Conservation (phyloP, 805 yeast species). For the Tetrapisispora pingtungensis region DNA sequence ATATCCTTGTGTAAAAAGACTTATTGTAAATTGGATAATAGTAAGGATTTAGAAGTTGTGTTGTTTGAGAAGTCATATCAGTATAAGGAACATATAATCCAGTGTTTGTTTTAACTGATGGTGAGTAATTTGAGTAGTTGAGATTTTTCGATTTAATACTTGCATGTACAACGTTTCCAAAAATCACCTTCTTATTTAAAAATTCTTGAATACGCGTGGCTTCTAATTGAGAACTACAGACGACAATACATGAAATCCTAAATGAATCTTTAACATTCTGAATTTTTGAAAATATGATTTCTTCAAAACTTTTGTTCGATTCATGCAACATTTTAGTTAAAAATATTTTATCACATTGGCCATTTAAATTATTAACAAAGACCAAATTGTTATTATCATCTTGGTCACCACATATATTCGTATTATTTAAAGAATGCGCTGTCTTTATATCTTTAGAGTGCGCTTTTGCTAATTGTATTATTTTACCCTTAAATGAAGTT, state of each 20-base stretch:
- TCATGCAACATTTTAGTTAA: slow-evolving; percentile 16
- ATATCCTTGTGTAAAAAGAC: neutral
- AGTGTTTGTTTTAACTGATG: neutral
- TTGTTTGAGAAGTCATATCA: neutral
- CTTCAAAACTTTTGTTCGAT: slow-evolving; percentile 10
- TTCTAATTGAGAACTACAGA: slow-evolving; percentile 13
- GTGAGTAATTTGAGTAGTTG: neutral
- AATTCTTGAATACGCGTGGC: slow-evolving; percentile 15
- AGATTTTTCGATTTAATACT: slow-evolving; percentile 16
- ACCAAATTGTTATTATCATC: slow-evolving; percentile 9
- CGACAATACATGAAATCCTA: slow-evolving; percentile 20
- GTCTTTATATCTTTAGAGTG: slow-evolving; percentile 8
- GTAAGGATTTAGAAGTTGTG: neutral
- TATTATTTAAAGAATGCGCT: neutral
- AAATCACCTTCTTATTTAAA: slow-evolving; percentile 21
- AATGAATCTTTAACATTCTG: slow-evolving; percentile 2
- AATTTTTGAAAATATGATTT: slow-evolving; percentile 3
- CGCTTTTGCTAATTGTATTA: slow-evolving; percentile 19
- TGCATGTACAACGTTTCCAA: slow-evolving; percentile 12
- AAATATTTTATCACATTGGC: slow-evolving; percentile 21
- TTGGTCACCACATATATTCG: too few relatives aligned
- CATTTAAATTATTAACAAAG: slow-evolving; percentile 19
- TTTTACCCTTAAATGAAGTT: slow-evolving; percentile 20
- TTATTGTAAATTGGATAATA: neutral
- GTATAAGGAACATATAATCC: slow-evolving; percentile 2